Conservation (phyloP, 2,329 filamentous ascomycete species). For the Microdochium nivale region DNA sequence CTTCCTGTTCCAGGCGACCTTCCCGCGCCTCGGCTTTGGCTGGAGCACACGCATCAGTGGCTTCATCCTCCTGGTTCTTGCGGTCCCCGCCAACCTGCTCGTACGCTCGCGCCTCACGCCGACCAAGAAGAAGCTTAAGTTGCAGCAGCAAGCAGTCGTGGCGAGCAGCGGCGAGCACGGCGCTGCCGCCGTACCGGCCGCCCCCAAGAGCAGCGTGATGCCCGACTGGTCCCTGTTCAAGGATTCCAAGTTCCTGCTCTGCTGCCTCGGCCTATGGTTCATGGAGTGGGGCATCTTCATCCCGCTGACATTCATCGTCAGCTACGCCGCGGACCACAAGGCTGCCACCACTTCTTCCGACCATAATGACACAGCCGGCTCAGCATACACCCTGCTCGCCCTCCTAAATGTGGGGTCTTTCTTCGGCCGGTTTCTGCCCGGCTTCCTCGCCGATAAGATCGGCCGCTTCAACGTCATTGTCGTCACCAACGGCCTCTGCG, state of each 20-base stretch:
- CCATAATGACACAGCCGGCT: conserved; percentile 17
- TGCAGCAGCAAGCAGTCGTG: conserved; percentile 17
- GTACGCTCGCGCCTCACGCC: conserved; percentile 47
- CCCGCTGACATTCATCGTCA: conserved; percentile 16
- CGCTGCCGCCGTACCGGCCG: background rate
- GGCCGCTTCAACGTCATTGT: conserved; percentile 80
- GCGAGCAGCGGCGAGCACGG: background rate
- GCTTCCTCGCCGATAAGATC: conserved; percentile 64
- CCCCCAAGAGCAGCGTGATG: conserved; percentile 18
- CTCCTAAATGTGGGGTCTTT: conserved; percentile 74
- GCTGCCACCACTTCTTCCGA: conserved; percentile 17
- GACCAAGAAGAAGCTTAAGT: conserved; percentile 8
- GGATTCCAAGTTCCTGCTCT: conserved; percentile 50
- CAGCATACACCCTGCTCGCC: conserved; percentile 66
- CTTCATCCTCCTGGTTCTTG: conserved; percentile 38
- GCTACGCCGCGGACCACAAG: conserved; percentile 50
- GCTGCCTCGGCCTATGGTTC: conserved; percentile 57
- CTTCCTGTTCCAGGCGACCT: conserved; percentile 33
- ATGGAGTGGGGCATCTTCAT: conserved; percentile 46
- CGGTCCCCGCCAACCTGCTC: conserved; percentile 36
- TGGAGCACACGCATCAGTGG: conserved; percentile 42
- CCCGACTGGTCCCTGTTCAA: conserved; percentile 56
- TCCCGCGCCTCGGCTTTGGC: conserved; percentile 36
- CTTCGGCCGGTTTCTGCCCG: conserved; percentile 68
- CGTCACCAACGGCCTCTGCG: conserved; percentile 47